These are phyloP conservation scores for Kwoniella newhampshirensis DNA, from an alignment of 768 basidiomycete genomes.

Conservation along the genomic window DNA sequence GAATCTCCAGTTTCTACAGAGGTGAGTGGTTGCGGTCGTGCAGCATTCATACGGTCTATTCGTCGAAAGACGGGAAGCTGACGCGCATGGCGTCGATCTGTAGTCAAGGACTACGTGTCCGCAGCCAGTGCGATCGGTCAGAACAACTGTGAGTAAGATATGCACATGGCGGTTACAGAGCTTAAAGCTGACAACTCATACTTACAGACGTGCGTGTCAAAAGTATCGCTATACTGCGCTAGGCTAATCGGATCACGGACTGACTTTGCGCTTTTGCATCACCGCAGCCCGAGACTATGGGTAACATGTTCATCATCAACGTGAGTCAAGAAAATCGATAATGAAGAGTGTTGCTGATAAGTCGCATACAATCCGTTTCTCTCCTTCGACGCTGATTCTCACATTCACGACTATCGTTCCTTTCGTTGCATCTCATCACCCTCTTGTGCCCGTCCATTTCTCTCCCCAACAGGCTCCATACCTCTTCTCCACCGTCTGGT, in stretches of 20 bases:
- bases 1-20: constrained; percentile 74
- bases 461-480: constrained; percentile 62
- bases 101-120: constrained; percentile 82
- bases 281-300: constrained; percentile 61
- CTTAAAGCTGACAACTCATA: background rate
- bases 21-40: constrained; percentile 52
- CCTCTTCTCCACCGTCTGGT: constrained; percentile 86
- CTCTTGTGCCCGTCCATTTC: background rate
- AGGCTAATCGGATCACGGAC: background rate
- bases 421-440: background rate
- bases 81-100: constrained; percentile 1
- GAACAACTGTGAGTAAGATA: constrained; percentile 62
- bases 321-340: constrained; percentile 46
- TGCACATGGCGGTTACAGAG: background rate
- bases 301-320: constrained; percentile 98
- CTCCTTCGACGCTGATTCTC: background rate
- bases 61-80: no score
- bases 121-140: constrained; percentile 76
- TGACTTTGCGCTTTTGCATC: background rate
- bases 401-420: background rate
- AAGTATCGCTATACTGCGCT: background rate
- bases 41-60: no score
- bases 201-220: constrained; percentile 16
- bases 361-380: background rate
- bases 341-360: no score